Base-by-base conservation (phyloP, 768 basidiomycete genomes). In the Suillus occidentalis region DNA sequence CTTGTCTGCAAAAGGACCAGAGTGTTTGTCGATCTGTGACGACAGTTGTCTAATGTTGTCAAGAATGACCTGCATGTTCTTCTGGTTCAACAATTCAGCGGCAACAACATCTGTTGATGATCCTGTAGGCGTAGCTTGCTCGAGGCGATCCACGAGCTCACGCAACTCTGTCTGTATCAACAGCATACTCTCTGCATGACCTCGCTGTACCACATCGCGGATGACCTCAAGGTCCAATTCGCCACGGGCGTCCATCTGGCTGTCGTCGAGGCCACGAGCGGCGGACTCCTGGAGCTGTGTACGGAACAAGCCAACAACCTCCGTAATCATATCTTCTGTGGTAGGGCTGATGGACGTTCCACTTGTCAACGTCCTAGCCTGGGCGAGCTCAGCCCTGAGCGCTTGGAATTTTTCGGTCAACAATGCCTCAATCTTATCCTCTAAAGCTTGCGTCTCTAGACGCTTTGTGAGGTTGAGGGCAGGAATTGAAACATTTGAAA, bases 171-270 rank as follows among this genome's bases (percentile, higher is more conserved):
- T 82, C 72, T 85, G 86, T 63, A 95, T 72, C 16, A 83, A 70
- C 3, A 81, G 77, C 1, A 87, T 76, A n/a, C 87, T 75, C 64
- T 90, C 86, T 45, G 83, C 80, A 42, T 91, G 87, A 14, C 87
- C 85, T 68, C 90, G 84, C 67, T 91, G 85, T 25, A 94, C 79
- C 43, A 87, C 79, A 65, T 87, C 86, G 70, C 84, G 89, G 71
- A 94, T 83, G 66, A 91, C 78, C 71, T 92, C 89, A 72, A 92
- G 87, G 76, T 94, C 92, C 31, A 92, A 76, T 67, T 94, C 91
- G 22, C 89, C 90, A 37, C 86, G 85, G 28, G 89, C 90, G 69
- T 92, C 90, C 77, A 85, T 79, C 69, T 85, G 87, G 65, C 83
- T 84, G 63, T 89, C 87, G 25, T 90, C 88, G 58, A 83, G 66